A percentile compares a stretch with the other conserved stretches of the same genome.
phyloP scores from a whole-genome alignment of 2,329 filamentous ascomycete species.

The Aspergillus calidoustus region DNA sequence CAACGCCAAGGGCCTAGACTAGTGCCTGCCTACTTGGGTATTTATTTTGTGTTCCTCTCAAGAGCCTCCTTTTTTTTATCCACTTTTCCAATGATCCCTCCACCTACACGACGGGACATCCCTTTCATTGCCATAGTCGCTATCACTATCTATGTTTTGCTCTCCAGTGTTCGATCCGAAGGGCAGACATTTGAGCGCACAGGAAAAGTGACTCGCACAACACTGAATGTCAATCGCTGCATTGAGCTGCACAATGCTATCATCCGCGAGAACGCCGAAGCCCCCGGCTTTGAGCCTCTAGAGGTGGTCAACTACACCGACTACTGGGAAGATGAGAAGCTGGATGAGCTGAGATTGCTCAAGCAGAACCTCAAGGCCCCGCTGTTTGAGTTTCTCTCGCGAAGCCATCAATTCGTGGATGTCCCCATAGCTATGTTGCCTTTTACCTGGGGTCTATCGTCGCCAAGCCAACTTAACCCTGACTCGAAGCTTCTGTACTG shows the following conservation, averaged over 20 bases:
- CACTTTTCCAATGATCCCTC: not conserved
- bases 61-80: not conserved
- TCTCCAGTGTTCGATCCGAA: not conserved
- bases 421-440: not conserved
- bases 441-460: not conserved
- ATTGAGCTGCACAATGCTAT: constrained; percentile 5
- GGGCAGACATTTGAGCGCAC: not conserved
- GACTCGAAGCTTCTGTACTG: not conserved
- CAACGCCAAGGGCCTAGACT: not conserved
- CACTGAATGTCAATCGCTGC: constrained; percentile 4
- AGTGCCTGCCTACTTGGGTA: not conserved
- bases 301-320: not conserved
- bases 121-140: not conserved
- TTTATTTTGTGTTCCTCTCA: not conserved
- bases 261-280: not conserved
- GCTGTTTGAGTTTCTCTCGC: not conserved
- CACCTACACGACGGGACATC: not conserved
- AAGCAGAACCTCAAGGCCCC: not conserved
- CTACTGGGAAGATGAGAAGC: not conserved
- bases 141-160: not conserved
- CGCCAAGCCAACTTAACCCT: not conserved
- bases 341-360: not conserved
- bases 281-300: not conserved
- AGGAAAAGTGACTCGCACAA: constrained; percentile 1
- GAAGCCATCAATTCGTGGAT: not conserved